Conservation (phyloP, 257 asterid genomes). For the Ligustrum vulgare region DNA sequence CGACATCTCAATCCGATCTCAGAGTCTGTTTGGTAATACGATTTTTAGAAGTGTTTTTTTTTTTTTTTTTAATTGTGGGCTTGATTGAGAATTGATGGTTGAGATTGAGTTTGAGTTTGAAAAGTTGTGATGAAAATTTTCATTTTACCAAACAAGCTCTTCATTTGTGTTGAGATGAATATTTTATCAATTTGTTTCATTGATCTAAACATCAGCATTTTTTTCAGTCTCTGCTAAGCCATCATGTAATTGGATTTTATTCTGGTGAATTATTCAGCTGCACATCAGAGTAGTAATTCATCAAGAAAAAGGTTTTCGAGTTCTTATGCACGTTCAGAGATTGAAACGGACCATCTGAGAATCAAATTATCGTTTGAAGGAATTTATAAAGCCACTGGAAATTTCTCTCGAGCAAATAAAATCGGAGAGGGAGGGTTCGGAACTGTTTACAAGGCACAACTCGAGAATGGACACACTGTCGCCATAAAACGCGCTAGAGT, state of each 20-base stretch:
- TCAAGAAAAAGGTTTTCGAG: conserved; percentile 25
- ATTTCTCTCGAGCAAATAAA: conserved; percentile 50
- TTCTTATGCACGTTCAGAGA: conserved; percentile 36
- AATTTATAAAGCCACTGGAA: conserved; percentile 47
- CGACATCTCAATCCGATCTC: neutral
- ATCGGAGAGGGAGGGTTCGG: conserved; percentile 69
- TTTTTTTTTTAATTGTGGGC: too few species aligned
- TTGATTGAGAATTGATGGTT: too few species aligned
- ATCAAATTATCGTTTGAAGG: conserved; percentile 39
- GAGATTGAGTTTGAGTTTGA: too few species aligned
- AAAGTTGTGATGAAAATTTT: too few species aligned
- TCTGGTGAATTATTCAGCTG: conserved; percentile 21
- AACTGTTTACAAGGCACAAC: conserved; percentile 52
- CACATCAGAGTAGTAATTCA: conserved; percentile 32
- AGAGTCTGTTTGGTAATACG: too few species aligned
- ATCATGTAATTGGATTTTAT: neutral
- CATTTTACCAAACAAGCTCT: too few species aligned
- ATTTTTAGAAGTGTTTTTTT: too few species aligned
- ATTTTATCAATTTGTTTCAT: too few species aligned
- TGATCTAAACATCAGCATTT: too few species aligned
- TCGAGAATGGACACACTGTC: conserved; percentile 42
- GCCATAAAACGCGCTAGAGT: conserved; percentile 68
- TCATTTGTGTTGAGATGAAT: too few species aligned
- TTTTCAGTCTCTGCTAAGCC: neutral
- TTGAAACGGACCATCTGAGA: conserved; percentile 18